A percentile compares a stretch with the other conserved stretches of the same genome.
These are phyloP conservation scores for Tricholoma hemisulphureum DNA, from an alignment of 768 basidiomycete genomes.

Conservation along the genomic window DNA sequence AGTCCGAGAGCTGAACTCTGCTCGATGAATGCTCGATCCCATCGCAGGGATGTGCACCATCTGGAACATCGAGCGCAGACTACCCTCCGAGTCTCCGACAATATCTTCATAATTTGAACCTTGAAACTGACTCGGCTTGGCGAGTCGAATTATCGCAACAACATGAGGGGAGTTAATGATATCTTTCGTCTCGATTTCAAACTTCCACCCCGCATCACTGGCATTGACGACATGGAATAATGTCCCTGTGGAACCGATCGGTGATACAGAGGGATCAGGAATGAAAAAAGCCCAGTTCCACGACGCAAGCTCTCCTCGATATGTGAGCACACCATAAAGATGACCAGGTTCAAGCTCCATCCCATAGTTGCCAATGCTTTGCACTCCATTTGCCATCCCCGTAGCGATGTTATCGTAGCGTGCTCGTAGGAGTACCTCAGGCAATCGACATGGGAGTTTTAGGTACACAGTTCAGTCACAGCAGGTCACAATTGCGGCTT, in stretches of 20 bases:
- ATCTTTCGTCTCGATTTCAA: conserved; percentile 37
- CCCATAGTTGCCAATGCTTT: not conserved
- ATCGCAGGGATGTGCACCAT: conserved; percentile 39
- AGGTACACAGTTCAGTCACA: not conserved
- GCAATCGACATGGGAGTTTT: not conserved
- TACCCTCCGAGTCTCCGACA: conserved; percentile 35
- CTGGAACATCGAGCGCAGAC: conserved; percentile 42
- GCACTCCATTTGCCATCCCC: not conserved
- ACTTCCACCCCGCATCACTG: conserved; percentile 38
- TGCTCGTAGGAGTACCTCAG: not conserved
- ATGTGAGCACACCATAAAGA: conserved; percentile 46
- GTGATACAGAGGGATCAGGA: conserved; percentile 36
- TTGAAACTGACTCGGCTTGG: conserved; percentile 38
- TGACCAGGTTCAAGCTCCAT: conserved; percentile 37
- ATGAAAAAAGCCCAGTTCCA: conserved; percentile 55
- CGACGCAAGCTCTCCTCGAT: conserved; percentile 44
- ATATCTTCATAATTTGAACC: conserved; percentile 41
- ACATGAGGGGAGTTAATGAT: conserved; percentile 40
- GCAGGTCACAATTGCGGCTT: not conserved
- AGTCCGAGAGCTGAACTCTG: conserved; percentile 44
- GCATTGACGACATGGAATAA: conserved; percentile 43
- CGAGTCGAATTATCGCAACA: conserved; percentile 44
- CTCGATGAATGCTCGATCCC: conserved; percentile 23
- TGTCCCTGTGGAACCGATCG: conserved; percentile 44
- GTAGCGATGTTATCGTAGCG: not conserved